Conservation (phyloP, 2,329 filamentous ascomycete species). For the Metarhizium robertsii region DNA sequence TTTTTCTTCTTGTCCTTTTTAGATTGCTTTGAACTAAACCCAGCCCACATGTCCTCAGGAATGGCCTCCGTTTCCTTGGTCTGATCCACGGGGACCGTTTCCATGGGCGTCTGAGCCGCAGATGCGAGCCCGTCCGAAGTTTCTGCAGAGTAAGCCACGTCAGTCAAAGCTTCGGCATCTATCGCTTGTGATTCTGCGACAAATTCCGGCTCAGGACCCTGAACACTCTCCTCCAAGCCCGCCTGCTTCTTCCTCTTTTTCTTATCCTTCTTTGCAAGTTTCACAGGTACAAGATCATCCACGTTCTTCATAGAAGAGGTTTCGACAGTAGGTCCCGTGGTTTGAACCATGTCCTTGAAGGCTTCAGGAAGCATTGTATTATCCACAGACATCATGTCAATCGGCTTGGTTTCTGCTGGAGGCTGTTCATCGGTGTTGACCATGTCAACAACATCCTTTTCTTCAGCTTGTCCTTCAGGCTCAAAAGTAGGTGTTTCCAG, state of each 20-base stretch:
- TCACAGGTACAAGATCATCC: conserved; percentile 9
- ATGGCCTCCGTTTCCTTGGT: conserved; percentile 11
- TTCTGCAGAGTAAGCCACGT: neutral
- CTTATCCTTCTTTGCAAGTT: conserved; percentile 25
- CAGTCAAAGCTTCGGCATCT: neutral
- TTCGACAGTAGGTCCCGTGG: neutral
- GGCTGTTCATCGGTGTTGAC: no score
- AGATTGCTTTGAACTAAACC: conserved; percentile 18
- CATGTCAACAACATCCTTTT: no score
- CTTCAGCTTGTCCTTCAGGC: neutral
- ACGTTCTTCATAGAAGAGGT: neutral
- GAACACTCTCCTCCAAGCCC: conserved; percentile 9
- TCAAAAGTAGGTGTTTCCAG: neutral
- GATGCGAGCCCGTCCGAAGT: conserved; percentile 11
- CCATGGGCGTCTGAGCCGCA: neutral
- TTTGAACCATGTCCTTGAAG: no score
- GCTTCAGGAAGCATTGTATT: no score
- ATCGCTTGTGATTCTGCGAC: no score
- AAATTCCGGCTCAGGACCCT: conserved; percentile 3
- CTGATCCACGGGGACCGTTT: neutral
- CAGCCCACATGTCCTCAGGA: conserved; percentile 21
- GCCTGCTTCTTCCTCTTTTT: conserved; percentile 19
- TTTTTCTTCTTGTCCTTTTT: conserved; percentile 26
- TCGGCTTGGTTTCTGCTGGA: no score
- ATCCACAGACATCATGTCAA: no score